phyloP scores from a whole-genome alignment of 1,139 yeast genomes.

The Taphrina betulina region DNA sequence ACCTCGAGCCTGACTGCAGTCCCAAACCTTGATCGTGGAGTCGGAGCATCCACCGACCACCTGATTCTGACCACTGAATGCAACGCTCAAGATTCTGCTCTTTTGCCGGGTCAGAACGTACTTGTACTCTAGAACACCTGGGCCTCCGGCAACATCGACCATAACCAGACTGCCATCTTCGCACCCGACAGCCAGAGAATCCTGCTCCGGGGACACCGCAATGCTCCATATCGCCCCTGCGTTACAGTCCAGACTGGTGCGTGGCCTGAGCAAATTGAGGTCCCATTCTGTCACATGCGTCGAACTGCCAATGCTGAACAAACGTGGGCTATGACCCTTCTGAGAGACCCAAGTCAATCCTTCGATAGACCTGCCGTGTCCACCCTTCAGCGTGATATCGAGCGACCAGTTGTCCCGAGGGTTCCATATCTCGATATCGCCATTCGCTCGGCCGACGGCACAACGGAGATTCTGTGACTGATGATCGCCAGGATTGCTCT shows the following conservation, averaged over 20 bases:
- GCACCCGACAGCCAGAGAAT: slow-evolving; percentile 82
- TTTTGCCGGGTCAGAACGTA: slow-evolving; percentile 79
- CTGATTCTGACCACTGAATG: slow-evolving; percentile 66
- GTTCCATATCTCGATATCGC: slow-evolving; percentile 95
- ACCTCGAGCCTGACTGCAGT: slow-evolving; percentile 48
- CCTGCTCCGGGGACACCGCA: slow-evolving; percentile 61
- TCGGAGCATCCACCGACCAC: slow-evolving; percentile 94
- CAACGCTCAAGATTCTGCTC: slow-evolving; percentile 71
- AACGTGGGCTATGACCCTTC: slow-evolving; percentile 54
- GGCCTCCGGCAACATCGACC: slow-evolving; percentile 78
- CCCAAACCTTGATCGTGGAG: slow-evolving; percentile 87
- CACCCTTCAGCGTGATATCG: slow-evolving; percentile 63
- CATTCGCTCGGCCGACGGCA: slow-evolving; percentile 91
- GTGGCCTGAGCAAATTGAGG: slow-evolving; percentile 66
- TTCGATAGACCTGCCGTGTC: slow-evolving; percentile 80
- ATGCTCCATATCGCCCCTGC: slow-evolving; percentile 94
- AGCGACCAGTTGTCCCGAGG: slow-evolving; percentile 65
- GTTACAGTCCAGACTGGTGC: slow-evolving; percentile 79
- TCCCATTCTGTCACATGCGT: slow-evolving; percentile 94
- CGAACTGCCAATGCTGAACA: slow-evolving; percentile 93
- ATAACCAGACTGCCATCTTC: slow-evolving; percentile 91
- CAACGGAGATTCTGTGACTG: slow-evolving; percentile 59
- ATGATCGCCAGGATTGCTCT: slow-evolving; percentile 49
- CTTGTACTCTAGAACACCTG: slow-evolving; percentile 74
- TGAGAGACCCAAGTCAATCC: slow-evolving; percentile 72